Percentiles rank a stretch among this genome's conserved stretches.
Evolutionary conservation across 108 stramenopile species (phyloP).

Genomic region (Fragilaria crotonensis): DNA sequence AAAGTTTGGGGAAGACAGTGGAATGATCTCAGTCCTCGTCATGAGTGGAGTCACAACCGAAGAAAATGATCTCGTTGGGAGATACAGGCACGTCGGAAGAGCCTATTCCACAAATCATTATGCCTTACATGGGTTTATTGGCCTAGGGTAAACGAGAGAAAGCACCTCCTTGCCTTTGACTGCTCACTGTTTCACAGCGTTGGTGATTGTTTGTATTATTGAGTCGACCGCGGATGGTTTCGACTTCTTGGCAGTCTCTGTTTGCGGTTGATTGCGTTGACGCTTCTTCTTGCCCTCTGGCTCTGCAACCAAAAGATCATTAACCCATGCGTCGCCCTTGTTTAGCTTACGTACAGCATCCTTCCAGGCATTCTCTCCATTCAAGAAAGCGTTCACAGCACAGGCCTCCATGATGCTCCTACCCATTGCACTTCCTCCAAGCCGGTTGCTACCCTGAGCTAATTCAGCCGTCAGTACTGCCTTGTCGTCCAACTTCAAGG

Average conservation of each 20-base stretch:
- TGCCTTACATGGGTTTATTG: constrained; percentile 52
- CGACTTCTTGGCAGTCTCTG: not conserved
- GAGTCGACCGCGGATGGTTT: not conserved
- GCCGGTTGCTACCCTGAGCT: constrained; percentile 46
- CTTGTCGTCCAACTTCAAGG: constrained; percentile 53
- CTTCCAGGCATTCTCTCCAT: constrained; percentile 3
- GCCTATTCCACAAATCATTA: constrained; percentile 48
- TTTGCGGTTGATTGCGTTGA: not conserved
- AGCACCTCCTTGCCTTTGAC: no score
- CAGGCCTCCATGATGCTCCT: constrained; percentile 55
- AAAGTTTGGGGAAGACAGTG: constrained; percentile 56
- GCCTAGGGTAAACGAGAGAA: no score
- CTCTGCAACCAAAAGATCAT: not conserved
- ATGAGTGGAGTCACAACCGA: constrained; percentile 72
- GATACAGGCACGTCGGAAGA: constrained; percentile 33
- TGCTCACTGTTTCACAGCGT: not conserved
- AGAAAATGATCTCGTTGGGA: not conserved
- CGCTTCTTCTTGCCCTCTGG: constrained; percentile 1
- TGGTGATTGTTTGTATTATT: not conserved
- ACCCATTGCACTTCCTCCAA: constrained; percentile 73
- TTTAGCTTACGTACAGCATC: not conserved
- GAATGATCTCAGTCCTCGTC: constrained; percentile 65
- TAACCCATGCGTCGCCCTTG: constrained; percentile 1
- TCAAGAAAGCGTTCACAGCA: constrained; percentile 37
- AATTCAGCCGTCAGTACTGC: constrained; percentile 56